Evolutionary conservation across 176 grass and related monocot genomes (phyloP).

Genomic region (Ampelocalamus luodianensis): DNA sequence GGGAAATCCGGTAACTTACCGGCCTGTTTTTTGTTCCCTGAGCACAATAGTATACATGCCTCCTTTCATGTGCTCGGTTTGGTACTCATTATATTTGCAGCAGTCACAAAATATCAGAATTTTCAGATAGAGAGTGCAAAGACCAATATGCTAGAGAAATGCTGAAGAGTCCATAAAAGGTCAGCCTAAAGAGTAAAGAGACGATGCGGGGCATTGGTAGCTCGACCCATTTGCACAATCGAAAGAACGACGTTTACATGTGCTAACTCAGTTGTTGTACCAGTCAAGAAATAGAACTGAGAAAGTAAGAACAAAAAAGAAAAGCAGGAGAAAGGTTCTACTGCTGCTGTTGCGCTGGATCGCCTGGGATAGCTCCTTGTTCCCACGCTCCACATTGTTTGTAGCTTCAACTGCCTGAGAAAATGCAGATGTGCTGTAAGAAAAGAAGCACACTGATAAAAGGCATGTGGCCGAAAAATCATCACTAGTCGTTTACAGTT

Average conservation of each 20-base stretch:
- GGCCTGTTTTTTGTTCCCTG: no score
- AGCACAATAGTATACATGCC: constrained; percentile 3
- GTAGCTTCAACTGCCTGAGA: constrained; percentile 90
- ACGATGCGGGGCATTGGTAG: neutral
- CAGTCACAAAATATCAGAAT: neutral
- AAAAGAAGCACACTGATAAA: neutral
- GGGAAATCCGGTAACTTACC: no score
- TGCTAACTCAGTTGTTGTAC: constrained; percentile 60
- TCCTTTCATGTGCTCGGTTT: neutral
- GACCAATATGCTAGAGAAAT: neutral
- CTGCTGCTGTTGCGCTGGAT: constrained; percentile 91
- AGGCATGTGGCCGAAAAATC: neutral
- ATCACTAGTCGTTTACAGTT: neutral
- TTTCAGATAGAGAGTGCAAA: neutral
- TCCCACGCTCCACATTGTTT: constrained; percentile 86
- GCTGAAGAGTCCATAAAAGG: neutral
- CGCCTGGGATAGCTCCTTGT: constrained; percentile 85
- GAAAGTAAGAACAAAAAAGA: constrained; percentile 95
- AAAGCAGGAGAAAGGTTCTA: constrained; percentile 95
- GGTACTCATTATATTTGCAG: neutral
- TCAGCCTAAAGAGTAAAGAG: neutral
- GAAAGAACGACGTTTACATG: constrained; percentile 14
- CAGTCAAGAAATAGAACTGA: constrained; percentile 94
- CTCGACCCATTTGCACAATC: neutral
- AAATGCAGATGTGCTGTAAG: constrained; percentile 9